phyloP scores from a whole-genome alignment of 2,329 filamentous ascomycete genomes.

The Curvularia spicifera region DNA sequence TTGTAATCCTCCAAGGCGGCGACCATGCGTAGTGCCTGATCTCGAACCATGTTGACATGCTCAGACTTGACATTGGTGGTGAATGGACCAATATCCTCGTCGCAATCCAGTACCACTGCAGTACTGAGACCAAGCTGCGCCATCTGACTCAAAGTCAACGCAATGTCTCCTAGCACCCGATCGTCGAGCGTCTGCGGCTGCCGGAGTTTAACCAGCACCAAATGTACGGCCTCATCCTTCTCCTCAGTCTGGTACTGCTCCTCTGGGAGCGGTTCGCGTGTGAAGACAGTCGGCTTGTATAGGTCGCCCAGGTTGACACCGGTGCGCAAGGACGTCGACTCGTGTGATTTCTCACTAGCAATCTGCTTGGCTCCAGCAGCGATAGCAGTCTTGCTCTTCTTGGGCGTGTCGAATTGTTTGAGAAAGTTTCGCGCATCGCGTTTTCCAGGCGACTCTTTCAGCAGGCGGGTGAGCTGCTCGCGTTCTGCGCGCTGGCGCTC shows the following conservation, averaged over 20 bases:
- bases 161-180: constrained; percentile 73
- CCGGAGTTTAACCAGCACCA: constrained; percentile 86
- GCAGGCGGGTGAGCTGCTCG: constrained; percentile 56
- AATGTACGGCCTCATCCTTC: constrained; percentile 63
- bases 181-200: constrained; percentile 74
- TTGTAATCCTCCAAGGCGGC: constrained; percentile 74
- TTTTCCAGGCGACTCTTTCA: constrained; percentile 89
- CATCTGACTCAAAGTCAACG: constrained; percentile 83
- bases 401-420: constrained; percentile 72
- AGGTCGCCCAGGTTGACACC: constrained; percentile 68
- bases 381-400: constrained; percentile 22
- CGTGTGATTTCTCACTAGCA: constrained; percentile 31
- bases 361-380: constrained; percentile 20
- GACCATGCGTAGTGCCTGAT: constrained; percentile 76
- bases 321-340: constrained; percentile 48
- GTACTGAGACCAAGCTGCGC: constrained; percentile 80
- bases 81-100: constrained; percentile 49
- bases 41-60: constrained; percentile 57
- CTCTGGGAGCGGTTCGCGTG: constrained; percentile 57
- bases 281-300: constrained; percentile 66
- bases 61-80: constrained; percentile 36
- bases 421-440: constrained; percentile 92
- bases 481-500: constrained; percentile 47
- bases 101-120: constrained; percentile 80
- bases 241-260: constrained; percentile 30